phyloP scores from a whole-genome alignment of 1,284 basidiomycete species.

The Tylopilus sp. region DNA sequence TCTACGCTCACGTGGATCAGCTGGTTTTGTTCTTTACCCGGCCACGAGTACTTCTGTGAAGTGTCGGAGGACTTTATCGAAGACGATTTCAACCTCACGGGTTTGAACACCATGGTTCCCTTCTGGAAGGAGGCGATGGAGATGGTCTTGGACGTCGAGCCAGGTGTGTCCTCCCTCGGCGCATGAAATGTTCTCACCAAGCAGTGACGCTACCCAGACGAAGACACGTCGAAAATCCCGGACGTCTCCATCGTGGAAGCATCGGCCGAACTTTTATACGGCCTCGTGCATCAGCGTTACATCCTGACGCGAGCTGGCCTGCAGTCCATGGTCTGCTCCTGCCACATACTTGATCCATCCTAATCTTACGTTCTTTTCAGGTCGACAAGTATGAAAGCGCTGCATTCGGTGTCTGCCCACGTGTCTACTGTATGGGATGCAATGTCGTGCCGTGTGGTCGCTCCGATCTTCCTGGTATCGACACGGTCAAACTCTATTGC shows the following conservation, averaged over 20 bases:
- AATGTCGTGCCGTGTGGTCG: constrained; percentile 94
- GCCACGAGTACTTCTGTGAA: constrained; percentile 98
- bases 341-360: constrained; percentile 12
- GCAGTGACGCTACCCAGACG: constrained; percentile 50
- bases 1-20: constrained; percentile 92
- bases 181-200: constrained; percentile 14
- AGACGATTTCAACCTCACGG: constrained; percentile 99
- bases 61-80: constrained; percentile 99
- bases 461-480: constrained; percentile 94
- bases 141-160: constrained; percentile 99
- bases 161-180: constrained; percentile 58
- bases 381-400: constrained; percentile 93
- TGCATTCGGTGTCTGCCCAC: constrained; percentile 91
- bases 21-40: constrained; percentile 98
- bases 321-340: constrained; percentile 80
- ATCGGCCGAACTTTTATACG: constrained; percentile 95
- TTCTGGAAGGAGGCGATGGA: constrained; percentile 99
- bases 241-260: constrained; percentile 98
- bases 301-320: constrained; percentile 93
- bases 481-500: constrained; percentile 98
- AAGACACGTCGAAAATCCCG: constrained; percentile 87
- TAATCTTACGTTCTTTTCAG: constrained; percentile 42
- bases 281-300: constrained; percentile 95
- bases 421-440: constrained; percentile 88
- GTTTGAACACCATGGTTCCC: constrained; percentile 89